Base-by-base conservation (phyloP, 23 red algal species). In the Gracilariopsis chorda region DNA sequence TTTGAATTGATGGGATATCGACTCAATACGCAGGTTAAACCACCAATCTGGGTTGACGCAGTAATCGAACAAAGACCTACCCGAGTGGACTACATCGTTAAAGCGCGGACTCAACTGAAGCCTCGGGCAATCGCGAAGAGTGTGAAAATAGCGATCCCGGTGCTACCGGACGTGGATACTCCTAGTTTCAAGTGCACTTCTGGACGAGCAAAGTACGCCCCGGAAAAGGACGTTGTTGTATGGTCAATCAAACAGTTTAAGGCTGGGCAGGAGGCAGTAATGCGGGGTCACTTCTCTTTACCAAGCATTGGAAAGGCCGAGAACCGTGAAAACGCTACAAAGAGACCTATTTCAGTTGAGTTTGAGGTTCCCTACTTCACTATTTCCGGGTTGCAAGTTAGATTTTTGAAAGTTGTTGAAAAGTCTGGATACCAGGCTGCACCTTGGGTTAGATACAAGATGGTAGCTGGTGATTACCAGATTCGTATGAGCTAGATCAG, bases 1-100 rank as follows among this genome's bases (percentile, higher is more conserved):
- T 99, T 99, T 81, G 97, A 99, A 60, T 63, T 99, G 12, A 99
- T 99, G 97, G 96, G 93, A 62, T 99, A 99, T 90, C 93, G 97
- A 23, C 72, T 99, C 16, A 92, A 91, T 41, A 88, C 94, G 39
- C 59, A 89, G 56, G 75, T 94, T 2, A 84, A 88, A 80, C 97
- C 97, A 47, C 78, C 95, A 36, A 87, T 99, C 35, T 95, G 89
- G 93, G 89, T 95, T n/a, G 97, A 99, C 45, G 93, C 97, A 29
- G 83, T 94, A 12, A 95, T 99, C 14, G 97, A 99, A 67, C 78
- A 91, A 84, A 76, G 84, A 24, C 20, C 90, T 34, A 94, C 88
- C 16, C 60, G 90, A 13, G 90, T 99, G 7, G 92, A 99, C 51
- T 99, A 99, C 61, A 77, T 94, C 48, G 93, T 99, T 1, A 95